Conservation (phyloP, 1,284 basidiomycete genomes). For the Vanrija sp. region DNA sequence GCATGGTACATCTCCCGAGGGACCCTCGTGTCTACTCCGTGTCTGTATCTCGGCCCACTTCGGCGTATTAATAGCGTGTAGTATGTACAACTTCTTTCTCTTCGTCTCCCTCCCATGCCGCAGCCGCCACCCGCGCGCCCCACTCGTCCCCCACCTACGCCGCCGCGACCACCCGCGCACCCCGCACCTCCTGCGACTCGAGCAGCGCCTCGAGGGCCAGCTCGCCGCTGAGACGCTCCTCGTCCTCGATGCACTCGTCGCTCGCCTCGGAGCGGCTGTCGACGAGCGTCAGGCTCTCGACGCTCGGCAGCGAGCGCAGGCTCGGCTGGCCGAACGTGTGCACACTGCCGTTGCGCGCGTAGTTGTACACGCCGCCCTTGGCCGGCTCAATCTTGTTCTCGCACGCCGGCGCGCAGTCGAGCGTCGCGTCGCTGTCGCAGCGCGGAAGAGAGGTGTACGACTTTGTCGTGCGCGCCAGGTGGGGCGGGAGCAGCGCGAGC, state of each 20-base stretch:
- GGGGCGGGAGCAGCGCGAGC: not conserved
- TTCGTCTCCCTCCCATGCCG: no score
- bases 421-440: not conserved
- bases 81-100: not conserved
- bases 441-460: not conserved
- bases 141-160: no score
- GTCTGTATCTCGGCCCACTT: no score
- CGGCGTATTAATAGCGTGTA: no score
- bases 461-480: not conserved
- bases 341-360: not conserved
- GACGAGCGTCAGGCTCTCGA: constrained; percentile 48
- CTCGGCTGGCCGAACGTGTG: not conserved
- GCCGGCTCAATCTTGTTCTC: not conserved
- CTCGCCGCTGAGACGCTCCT: constrained; percentile 56
- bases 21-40: no score
- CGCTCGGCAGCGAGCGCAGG: not conserved
- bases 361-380: not conserved
- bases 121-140: no score
- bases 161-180: no score
- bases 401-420: not conserved
- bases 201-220: no score
- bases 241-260: constrained; percentile 42
- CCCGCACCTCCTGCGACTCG: no score
- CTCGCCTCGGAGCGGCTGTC: no score
- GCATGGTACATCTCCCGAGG: no score